Evolutionary conservation across 352 stramenopile species (phyloP).

Genomic region (Globisporangium mamillatum): DNA sequence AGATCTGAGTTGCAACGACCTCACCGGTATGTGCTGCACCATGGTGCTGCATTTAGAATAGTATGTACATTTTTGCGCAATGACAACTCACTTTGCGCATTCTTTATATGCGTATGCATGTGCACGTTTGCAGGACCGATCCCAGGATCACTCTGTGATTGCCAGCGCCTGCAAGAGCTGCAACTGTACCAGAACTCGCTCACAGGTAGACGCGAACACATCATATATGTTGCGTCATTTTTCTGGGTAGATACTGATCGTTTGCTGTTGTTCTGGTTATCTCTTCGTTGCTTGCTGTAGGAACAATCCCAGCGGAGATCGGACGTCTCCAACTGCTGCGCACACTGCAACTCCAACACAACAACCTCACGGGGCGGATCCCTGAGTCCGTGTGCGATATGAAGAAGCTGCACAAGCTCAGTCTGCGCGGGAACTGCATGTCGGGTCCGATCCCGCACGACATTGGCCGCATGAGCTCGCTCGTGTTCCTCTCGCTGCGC

Average conservation of each 20-base stretch:
- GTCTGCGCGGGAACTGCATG: conserved; percentile 76
- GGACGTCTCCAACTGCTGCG: conserved; percentile 54
- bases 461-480: conserved; percentile 62
- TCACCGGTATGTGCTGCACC: conserved; percentile 32
- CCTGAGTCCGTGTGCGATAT: conserved; percentile 52
- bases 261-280: not conserved
- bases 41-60: not conserved
- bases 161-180: conserved; percentile 66
- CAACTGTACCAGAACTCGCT: conserved; percentile 81
- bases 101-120: not conserved
- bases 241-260: not conserved
- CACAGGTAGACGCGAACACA: conserved; percentile 24
- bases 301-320: conserved; percentile 46
- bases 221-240: not conserved
- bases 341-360: conserved; percentile 82
- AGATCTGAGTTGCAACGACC: conserved; percentile 83
- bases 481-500: conserved; percentile 83
- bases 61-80: conserved; percentile 1
- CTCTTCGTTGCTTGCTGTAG: conserved; percentile 13
- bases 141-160: conserved; percentile 41
- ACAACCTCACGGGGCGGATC: conserved; percentile 64
- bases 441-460: conserved; percentile 51
- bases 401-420: conserved; percentile 66
- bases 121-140: conserved; percentile 31
- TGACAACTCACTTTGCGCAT: not conserved